A percentile compares a stretch with the other conserved stretches of the same genome.
Conservation (phyloP, 768 basidiomycete species). For the Coprinellus micaceus region DNA sequence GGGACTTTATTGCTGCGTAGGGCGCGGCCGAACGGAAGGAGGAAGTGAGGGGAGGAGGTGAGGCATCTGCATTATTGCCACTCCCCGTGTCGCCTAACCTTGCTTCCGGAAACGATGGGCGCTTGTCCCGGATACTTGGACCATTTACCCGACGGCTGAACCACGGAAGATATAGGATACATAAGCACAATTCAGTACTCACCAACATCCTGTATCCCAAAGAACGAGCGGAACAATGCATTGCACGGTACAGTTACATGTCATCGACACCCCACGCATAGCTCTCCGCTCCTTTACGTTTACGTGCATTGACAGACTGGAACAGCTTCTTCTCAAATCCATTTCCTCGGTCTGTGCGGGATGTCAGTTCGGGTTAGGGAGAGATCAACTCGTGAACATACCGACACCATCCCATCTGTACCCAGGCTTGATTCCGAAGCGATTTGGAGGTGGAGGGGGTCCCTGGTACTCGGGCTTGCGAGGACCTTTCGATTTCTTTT, state of each 20-base stretch:
- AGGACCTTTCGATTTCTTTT: conserved; percentile 71
- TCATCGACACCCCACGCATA: conserved; percentile 90
- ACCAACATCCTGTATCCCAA: not conserved
- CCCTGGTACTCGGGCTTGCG: conserved; percentile 82
- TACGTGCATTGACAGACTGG: conserved; percentile 74
- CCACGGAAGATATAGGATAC: not conserved
- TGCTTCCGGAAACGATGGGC: no score
- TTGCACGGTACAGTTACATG: conserved; percentile 52
- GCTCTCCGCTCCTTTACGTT: conserved; percentile 66
- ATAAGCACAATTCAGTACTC: not conserved
- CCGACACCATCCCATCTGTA: conserved; percentile 99
- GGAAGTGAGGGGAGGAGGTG: no score
- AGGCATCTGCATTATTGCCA: no score
- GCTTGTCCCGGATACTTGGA: no score
- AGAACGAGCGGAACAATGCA: not conserved
- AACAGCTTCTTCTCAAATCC: conserved; percentile 94
- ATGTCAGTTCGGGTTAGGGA: not conserved
- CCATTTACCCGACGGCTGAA: no score
- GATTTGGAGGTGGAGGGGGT: conserved; percentile 88
- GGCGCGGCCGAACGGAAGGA: no score
- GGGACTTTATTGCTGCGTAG: no score
- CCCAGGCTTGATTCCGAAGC: conserved; percentile 92
- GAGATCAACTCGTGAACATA: conserved; percentile 31
- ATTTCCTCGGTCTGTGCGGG: conserved; percentile 73
- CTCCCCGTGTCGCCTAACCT: no score